Percentiles rank a stretch among this genome's conserved stretches.
phyloP scores from a whole-genome alignment of 1,284 basidiomycete genomes.

The Fereydounia khargensis region DNA sequence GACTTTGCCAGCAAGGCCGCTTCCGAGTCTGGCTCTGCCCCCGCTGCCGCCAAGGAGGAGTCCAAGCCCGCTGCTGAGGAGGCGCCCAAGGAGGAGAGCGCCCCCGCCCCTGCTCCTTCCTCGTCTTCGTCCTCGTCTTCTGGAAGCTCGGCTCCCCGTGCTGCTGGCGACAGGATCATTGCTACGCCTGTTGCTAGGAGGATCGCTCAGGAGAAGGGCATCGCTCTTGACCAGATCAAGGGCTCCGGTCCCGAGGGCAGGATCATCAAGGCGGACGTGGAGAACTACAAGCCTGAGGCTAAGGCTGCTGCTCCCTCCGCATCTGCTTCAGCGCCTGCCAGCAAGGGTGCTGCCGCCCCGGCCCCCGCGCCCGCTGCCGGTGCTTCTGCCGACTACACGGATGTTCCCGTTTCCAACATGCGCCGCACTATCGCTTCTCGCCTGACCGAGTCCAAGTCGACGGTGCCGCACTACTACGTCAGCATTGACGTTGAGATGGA shows the following conservation, averaged over 20 bases:
- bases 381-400: slow-evolving; percentile 70
- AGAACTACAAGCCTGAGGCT: slow-evolving; percentile 66
- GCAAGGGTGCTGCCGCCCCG: slow-evolving; percentile 20
- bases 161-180: slow-evolving; percentile 66
- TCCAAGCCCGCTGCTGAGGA: slow-evolving; percentile 45
- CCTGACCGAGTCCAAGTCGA: slow-evolving; percentile 87
- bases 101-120: slow-evolving; percentile 8
- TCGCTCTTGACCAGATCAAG: slow-evolving; percentile 86
- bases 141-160: slow-evolving; percentile 23
- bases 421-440: slow-evolving; percentile 87
- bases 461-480: slow-evolving; percentile 95
- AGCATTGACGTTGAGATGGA: slow-evolving; percentile 96
- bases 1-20: slow-evolving; percentile 68
- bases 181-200: slow-evolving; percentile 94
- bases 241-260: slow-evolving; percentile 91
- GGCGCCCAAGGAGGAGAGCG: slow-evolving; percentile 24
- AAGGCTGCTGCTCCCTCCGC: slow-evolving; percentile 10
- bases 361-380: slow-evolving; percentile 46
- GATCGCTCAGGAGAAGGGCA: slow-evolving; percentile 89
- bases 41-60: slow-evolving; percentile 52
- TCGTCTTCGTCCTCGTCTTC: slow-evolving; percentile 24
- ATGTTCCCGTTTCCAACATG: slow-evolving; percentile 92
- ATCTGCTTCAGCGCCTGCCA: slow-evolving; percentile 7
- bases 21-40: slow-evolving; percentile 38
- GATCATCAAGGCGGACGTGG: slow-evolving; percentile 89